Percentiles rank a stretch among this genome's conserved stretches.
phyloP scores from a whole-genome alignment of 129 eudicot genomes.

The Sambucus nigra region DNA sequence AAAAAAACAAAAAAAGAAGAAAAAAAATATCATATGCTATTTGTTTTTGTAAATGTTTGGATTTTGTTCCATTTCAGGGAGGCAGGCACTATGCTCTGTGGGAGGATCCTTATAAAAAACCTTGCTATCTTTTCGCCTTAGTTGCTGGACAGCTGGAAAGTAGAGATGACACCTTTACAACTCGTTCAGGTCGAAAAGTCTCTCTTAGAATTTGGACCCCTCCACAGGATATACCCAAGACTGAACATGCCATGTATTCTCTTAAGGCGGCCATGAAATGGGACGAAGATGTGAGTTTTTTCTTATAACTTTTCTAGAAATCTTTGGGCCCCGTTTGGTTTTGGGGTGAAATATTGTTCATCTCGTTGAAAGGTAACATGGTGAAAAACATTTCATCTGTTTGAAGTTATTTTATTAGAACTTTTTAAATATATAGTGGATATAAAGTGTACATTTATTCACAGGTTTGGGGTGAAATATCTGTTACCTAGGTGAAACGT shows the following conservation, averaged over 20 bases:
- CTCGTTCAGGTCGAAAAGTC: conserved; percentile 80
- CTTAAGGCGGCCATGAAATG: conserved; percentile 96
- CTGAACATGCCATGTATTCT: conserved; percentile 93
- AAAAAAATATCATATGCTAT: not conserved
- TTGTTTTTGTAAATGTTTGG: not conserved
- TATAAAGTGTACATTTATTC: too few species aligned
- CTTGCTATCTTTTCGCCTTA: conserved; percentile 90
- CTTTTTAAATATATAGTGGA: too few species aligned
- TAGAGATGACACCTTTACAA: conserved; percentile 73
- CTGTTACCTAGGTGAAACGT: too few species aligned
- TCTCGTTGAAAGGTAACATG: too few species aligned
- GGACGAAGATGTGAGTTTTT: conserved; percentile 85
- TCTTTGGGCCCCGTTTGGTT: too few species aligned
- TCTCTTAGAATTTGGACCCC: conserved; percentile 82
- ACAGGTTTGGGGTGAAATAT: too few species aligned
- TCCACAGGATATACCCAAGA: conserved; percentile 74
- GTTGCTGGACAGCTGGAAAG: conserved; percentile 91
- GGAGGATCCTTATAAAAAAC: conserved; percentile 94
- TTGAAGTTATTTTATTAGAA: too few species aligned
- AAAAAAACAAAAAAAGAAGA: too few species aligned
- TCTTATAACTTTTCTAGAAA: too few species aligned
- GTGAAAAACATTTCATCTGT: too few species aligned
- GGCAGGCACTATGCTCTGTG: conserved; percentile 78
- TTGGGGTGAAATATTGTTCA: too few species aligned
- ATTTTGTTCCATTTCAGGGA: conserved; percentile 38